These are phyloP conservation scores for Aspergillus awamori DNA, from an alignment of 2,329 filamentous ascomycete genomes.

Conservation along the genomic window DNA sequence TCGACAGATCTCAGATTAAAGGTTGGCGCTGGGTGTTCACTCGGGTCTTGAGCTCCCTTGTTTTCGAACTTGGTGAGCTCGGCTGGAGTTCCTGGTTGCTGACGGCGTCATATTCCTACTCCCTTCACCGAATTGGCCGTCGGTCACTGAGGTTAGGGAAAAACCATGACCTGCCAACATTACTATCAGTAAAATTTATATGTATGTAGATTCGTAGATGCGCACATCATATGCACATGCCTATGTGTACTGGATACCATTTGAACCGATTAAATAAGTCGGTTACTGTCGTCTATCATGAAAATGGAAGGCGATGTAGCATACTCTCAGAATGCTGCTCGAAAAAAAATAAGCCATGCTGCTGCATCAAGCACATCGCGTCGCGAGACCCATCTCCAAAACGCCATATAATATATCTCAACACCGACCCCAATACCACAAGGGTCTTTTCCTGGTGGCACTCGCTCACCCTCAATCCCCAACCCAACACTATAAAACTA, in stretches of 20 bases:
- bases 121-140: constrained; percentile 83
- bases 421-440: background rate
- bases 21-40: constrained; percentile 54
- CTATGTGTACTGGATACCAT: no score
- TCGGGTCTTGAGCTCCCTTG: constrained; percentile 66
- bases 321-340: no score
- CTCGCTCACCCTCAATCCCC: no score
- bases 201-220: no score
- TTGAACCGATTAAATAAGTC: no score
- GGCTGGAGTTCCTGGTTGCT: constrained; percentile 56
- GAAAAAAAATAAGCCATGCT: background rate
- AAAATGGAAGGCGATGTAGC: no score
- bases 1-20: constrained; percentile 93
- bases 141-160: constrained; percentile 85
- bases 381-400: no score
- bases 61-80: constrained; percentile 62
- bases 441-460: no score
- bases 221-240: no score
- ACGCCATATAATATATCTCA: no score
- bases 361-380: background rate
- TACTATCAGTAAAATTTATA: constrained; percentile 12
- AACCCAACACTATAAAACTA: constrained; percentile 44
- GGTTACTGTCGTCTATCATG: no score
- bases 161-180: constrained; percentile 83
- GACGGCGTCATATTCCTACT: constrained; percentile 83